Conservation (phyloP, 371 early-diverging fungal species). For the Haplosporangium sp. region DNA sequence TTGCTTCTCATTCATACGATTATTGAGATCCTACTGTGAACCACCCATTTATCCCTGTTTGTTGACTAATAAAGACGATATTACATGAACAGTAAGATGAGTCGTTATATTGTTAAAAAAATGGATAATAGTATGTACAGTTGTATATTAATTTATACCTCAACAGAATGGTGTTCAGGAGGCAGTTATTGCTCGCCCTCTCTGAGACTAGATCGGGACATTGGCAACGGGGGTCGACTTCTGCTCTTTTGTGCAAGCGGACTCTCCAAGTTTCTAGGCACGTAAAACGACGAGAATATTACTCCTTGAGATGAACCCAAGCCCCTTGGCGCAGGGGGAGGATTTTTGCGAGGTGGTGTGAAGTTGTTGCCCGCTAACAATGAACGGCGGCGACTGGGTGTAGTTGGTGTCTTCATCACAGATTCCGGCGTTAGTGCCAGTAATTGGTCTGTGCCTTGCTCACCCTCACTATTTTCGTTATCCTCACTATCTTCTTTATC, state of each 20-base stretch:
- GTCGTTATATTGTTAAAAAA: too few species aligned
- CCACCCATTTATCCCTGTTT: too few species aligned
- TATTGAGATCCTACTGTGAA: too few species aligned
- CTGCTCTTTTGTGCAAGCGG: neutral
- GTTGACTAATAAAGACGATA: too few species aligned
- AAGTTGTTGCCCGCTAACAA: neutral
- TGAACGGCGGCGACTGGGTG: neutral
- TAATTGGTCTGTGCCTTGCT: neutral
- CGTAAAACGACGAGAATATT: neutral
- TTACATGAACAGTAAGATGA: too few species aligned
- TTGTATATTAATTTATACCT: too few species aligned
- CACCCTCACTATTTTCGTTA: neutral
- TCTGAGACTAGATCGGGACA: neutral
- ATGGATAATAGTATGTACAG: too few species aligned
- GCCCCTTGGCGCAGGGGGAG: conserved; percentile 4
- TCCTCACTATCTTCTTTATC: too few species aligned
- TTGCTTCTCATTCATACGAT: too few species aligned
- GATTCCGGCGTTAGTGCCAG: too few species aligned
- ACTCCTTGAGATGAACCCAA: neutral
- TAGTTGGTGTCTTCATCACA: neutral
- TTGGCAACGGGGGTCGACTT: neutral
- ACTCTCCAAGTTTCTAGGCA: neutral
- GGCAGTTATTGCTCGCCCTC: too few species aligned
- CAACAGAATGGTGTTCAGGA: too few species aligned
- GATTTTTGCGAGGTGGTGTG: conserved; percentile 6